A percentile compares a stretch with the other conserved stretches of the same genome.
Evolutionary conservation across 2,329 filamentous ascomycete species (phyloP).

Genomic region (Claviceps digitariae): DNA sequence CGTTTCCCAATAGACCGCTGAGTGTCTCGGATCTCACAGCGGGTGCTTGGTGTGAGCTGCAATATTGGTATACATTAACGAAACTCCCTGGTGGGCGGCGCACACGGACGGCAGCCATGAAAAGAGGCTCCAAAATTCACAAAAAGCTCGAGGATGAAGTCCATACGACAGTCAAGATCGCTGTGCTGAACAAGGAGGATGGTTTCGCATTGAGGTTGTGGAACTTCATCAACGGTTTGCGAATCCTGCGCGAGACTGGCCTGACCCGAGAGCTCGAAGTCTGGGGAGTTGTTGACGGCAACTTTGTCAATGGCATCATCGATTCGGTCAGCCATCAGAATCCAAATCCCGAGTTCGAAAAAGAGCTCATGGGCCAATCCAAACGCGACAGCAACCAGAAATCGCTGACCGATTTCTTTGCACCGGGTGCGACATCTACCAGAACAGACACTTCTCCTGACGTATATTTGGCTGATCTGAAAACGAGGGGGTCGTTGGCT

Average conservation of each 20-base stretch:
- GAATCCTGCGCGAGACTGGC: constrained; percentile 56
- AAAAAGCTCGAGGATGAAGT: constrained; percentile 75
- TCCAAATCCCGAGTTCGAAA: constrained; percentile 58
- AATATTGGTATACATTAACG: constrained; percentile 79
- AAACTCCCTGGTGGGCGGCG: constrained; percentile 58
- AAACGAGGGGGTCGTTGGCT: constrained; percentile 58
- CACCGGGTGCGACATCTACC: constrained; percentile 10
- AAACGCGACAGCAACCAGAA: constrained; percentile 19
- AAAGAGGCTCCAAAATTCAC: constrained; percentile 65
- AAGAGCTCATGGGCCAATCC: constrained; percentile 30
- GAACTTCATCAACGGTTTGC: constrained; percentile 80
- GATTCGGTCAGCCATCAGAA: constrained; percentile 71
- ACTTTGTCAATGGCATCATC: constrained; percentile 80
- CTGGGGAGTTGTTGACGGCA: constrained; percentile 72
- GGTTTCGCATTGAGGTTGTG: constrained; percentile 70
- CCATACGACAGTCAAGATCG: constrained; percentile 60
- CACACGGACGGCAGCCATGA: constrained; percentile 70
- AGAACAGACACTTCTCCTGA: constrained; percentile 11
- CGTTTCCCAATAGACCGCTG: constrained; percentile 61
- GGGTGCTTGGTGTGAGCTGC: constrained; percentile 90
- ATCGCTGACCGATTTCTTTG: constrained; percentile 28
- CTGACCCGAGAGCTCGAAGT: constrained; percentile 66
- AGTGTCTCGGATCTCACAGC: constrained; percentile 81
- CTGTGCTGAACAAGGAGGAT: constrained; percentile 65
- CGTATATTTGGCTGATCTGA: constrained; percentile 76